Evolutionary conservation across 2,329 filamentous ascomycete species (phyloP), one percentile per base, ranked within the genome.

Genomic region (Colletotrichum destructivum): DNA sequence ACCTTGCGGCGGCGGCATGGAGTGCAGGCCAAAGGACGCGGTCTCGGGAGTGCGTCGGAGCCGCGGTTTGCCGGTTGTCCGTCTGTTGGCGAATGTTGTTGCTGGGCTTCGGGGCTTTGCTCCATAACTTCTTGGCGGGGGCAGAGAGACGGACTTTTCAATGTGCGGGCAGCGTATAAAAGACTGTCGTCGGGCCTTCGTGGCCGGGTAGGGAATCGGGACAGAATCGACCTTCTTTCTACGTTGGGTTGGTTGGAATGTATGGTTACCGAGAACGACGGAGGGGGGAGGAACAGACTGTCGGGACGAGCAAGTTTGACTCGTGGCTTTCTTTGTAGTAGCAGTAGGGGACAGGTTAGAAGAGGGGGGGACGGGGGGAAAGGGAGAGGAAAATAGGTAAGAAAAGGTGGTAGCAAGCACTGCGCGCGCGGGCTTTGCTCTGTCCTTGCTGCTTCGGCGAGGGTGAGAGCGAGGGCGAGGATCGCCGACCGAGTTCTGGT

Each of bases 1-100:
- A 71, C 69, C 69, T 71, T 71, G 52, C 69, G 69, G 69, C 69
- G 69, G 59, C 69, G 69, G 56, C 69, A 71, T 69, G 69, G 69
- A 69, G 69, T 71, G 65, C 69, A 71, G 57, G 69, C 69, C 65
- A 71, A 63, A 46, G 65, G 69, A 52, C 69, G 69, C 65, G 69
- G 65, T 49, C 69, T 71, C 69, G 69, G 69, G 60, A 71, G 65
- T 69, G 69, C 65, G 65, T 71, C 69, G 69, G 69, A 69, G 65
- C 52, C 59, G 69, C 51, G 59, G 52, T 69, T 71, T 21, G 69
- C 65, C 65, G 69, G 52, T 63, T 71, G 69, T 71, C 69, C 69
- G 69, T 71, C 69, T 63, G 59, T 46, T 44, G 69, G 65, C 57
- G 69, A 69, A n/a, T 56, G 31, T n/a, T 56, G 31, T 21, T 69